Evolutionary conservation across 306 rosid species (phyloP).

Genomic region (Inga oerstediana): DNA sequence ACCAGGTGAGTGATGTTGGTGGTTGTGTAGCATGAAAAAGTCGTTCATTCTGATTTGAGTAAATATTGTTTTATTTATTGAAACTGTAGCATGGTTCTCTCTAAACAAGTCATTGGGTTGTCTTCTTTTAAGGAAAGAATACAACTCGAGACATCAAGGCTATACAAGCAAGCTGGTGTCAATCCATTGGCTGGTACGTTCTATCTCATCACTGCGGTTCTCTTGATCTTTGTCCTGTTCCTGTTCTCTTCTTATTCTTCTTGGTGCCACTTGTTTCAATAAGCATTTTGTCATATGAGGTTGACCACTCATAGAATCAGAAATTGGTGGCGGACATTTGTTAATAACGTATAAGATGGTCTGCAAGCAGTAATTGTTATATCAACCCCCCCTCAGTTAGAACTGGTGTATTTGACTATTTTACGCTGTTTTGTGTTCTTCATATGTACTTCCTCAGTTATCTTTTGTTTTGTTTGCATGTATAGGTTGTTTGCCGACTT

Average conservation of each 20-base stretch:
- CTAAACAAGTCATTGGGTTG: constrained; percentile 38
- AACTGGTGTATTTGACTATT: constrained; percentile 1
- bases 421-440: not conserved
- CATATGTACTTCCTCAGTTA: not conserved
- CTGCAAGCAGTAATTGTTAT: constrained; percentile 14
- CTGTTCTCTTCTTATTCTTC: constrained; percentile 1
- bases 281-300: constrained; percentile 20
- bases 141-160: constrained; percentile 98
- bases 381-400: not conserved
- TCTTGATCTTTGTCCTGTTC: not conserved
- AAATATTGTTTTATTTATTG: constrained; percentile 21
- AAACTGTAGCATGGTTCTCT: constrained; percentile 28
- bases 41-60: constrained; percentile 34
- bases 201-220: not conserved
- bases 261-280: constrained; percentile 19
- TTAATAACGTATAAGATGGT: not conserved
- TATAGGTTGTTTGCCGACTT: constrained; percentile 92
- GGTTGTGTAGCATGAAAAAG: not conserved
- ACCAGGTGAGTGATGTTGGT: constrained; percentile 70
- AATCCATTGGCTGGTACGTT: constrained; percentile 91
- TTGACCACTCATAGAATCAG: constrained; percentile 16
- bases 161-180: constrained; percentile 93
- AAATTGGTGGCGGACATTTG: constrained; percentile 13
- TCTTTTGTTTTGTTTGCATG: constrained; percentile 15
- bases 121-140: constrained; percentile 89